These are phyloP conservation scores for Lipomyces orientalis DNA, from an alignment of 805 yeast species.

Conservation along the genomic window DNA sequence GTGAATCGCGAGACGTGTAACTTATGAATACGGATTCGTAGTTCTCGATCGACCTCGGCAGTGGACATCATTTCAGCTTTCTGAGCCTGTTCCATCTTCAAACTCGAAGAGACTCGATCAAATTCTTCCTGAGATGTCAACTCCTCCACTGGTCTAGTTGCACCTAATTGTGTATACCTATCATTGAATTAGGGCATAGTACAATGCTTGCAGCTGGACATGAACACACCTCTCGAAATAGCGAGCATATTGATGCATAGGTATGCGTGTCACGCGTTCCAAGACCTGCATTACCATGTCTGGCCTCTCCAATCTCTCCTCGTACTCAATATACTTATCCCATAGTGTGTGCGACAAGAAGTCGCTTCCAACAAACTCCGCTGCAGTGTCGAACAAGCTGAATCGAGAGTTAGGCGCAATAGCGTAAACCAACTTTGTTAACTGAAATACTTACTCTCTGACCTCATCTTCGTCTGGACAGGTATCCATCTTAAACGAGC, in stretches of 20 bases:
- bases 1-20: constrained; percentile 53
- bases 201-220: not conserved
- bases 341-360: constrained; percentile 81
- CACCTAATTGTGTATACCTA: constrained; percentile 43
- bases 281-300: constrained; percentile 53
- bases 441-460: constrained; percentile 21
- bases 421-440: not conserved
- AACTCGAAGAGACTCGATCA: constrained; percentile 33
- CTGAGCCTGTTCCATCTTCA: constrained; percentile 36
- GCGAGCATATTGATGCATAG: constrained; percentile 85
- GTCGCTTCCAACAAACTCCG: constrained; percentile 63
- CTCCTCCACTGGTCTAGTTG: constrained; percentile 45
- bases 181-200: not conserved
- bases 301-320: constrained; percentile 51
- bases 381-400: constrained; percentile 55
- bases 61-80: constrained; percentile 18
- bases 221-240: constrained; percentile 56
- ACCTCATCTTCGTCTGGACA: constrained; percentile 37
- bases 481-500: constrained; percentile 45
- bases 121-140: constrained; percentile 44
- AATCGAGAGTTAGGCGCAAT: not conserved
- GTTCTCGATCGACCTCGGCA: constrained; percentile 49
- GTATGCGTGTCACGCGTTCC: constrained; percentile 51
- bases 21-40: constrained; percentile 52
- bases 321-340: constrained; percentile 77